phyloP scores from a whole-genome alignment of 2,329 filamentous ascomycete genomes.

The Sporothrix curviconia region DNA sequence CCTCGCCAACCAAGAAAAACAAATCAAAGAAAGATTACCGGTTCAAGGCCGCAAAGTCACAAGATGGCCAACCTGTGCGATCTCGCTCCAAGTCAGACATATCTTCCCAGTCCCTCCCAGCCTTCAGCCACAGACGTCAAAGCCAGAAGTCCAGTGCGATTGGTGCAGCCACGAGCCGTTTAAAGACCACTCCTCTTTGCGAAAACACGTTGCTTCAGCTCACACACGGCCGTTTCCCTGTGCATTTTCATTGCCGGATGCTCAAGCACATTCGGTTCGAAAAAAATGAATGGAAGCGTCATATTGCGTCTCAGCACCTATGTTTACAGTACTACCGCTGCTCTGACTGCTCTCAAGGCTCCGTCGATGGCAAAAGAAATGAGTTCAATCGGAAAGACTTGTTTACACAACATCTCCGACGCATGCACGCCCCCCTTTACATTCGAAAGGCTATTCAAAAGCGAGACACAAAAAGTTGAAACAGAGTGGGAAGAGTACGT shows the following conservation, averaged over 20 bases:
- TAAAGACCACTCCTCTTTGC: conserved; percentile 58
- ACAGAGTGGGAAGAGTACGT: conserved; percentile 59
- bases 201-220: conserved; percentile 61
- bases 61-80: conserved; percentile 12
- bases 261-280: conserved; percentile 74
- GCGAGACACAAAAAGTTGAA: conserved; percentile 52
- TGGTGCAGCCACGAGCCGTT: conserved; percentile 59
- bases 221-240: conserved; percentile 75
- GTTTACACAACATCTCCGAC: conserved; percentile 86
- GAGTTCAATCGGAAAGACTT: conserved; percentile 93
- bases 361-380: conserved; percentile 51
- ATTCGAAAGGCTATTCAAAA: conserved; percentile 53
- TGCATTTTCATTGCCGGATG: conserved; percentile 80
- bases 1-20: conserved; percentile 4
- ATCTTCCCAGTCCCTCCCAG: conserved; percentile 2
- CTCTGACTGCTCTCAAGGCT: conserved; percentile 51
- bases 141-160: conserved; percentile 55
- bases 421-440: conserved; percentile 78
- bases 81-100: conserved; percentile 11
- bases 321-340: conserved; percentile 60
- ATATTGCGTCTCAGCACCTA: conserved; percentile 86
- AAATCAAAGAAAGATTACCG: conserved; percentile 14
- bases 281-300: conserved; percentile 98
- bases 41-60: conserved; percentile 12
- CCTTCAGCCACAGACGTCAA: conserved; percentile 32